Evolutionary conservation across 345 rosid genomes (phyloP).

Genomic region (Anacardium occidentale): DNA sequence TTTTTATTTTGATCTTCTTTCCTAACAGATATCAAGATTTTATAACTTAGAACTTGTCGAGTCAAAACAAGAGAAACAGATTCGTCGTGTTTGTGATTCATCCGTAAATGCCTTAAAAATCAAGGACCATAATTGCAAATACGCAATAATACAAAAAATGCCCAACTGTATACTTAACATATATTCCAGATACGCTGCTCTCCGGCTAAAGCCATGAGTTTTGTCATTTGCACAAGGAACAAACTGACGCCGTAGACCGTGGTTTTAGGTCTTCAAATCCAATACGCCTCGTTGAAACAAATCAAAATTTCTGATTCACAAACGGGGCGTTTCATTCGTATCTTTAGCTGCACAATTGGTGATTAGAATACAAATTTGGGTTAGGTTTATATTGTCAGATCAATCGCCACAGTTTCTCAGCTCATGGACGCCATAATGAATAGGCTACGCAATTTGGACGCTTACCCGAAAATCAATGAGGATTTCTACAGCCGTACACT

Average conservation of each 20-base stretch:
- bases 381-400: background rate
- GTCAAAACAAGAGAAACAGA: too few relatives aligned
- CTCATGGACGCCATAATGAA: constrained; percentile 66
- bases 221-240: background rate
- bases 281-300: constrained; percentile 19
- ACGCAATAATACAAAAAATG: background rate
- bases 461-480: constrained; percentile 95
- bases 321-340: background rate
- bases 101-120: background rate
- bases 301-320: background rate
- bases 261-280: constrained; percentile 5
- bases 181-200: background rate
- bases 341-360: too few relatives aligned
- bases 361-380: too few relatives aligned
- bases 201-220: background rate
- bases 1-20: too few relatives aligned
- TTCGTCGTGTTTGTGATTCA: too few relatives aligned
- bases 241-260: background rate
- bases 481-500: constrained; percentile 97
- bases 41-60: too few relatives aligned
- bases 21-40: too few relatives aligned
- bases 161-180: background rate
- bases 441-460: constrained; percentile 82
- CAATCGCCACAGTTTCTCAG: background rate
- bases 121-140: background rate